phyloP scores from a whole-genome alignment of 768 basidiomycete genomes.

The Mycena capillaripes region DNA sequence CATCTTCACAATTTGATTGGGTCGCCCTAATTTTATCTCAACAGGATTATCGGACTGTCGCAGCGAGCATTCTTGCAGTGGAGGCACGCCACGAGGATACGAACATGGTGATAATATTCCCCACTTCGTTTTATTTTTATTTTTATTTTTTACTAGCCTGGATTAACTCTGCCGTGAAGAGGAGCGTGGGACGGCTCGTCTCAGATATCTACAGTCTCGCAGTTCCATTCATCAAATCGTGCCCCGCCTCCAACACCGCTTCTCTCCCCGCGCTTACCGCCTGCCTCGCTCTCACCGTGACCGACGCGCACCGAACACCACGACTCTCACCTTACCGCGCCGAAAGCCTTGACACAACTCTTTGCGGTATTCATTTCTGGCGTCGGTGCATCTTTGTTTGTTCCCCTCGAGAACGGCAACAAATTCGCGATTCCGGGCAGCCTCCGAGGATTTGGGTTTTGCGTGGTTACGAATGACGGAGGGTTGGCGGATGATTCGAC shows the following conservation, averaged over 20 bases:
- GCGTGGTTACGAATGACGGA: constrained; percentile 58
- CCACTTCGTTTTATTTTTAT: neutral
- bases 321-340: constrained; percentile 44
- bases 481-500: constrained; percentile 57
- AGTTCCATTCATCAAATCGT: constrained; percentile 62
- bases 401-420: constrained; percentile 48
- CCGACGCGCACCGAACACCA: constrained; percentile 38
- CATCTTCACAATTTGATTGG: neutral
- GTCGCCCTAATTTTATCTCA: neutral
- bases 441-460: constrained; percentile 65
- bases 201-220: constrained; percentile 59
- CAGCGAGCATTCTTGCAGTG: constrained; percentile 70
- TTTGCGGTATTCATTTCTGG: constrained; percentile 68
- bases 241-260: constrained; percentile 65
- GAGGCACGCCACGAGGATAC: constrained; percentile 62
- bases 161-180: constrained; percentile 57
- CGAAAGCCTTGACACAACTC: constrained; percentile 36
- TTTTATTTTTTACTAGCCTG: constrained; percentile 47
- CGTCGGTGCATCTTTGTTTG: constrained; percentile 52
- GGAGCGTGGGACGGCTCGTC: constrained; percentile 62
- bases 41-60: constrained; percentile 61
- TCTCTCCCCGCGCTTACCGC: constrained; percentile 58
- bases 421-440: constrained; percentile 57
- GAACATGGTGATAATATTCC: neutral
- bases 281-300: constrained; percentile 58